phyloP scores from a whole-genome alignment of 2,329 filamentous ascomycete species.

The Phialemoniopsis sp. region DNA sequence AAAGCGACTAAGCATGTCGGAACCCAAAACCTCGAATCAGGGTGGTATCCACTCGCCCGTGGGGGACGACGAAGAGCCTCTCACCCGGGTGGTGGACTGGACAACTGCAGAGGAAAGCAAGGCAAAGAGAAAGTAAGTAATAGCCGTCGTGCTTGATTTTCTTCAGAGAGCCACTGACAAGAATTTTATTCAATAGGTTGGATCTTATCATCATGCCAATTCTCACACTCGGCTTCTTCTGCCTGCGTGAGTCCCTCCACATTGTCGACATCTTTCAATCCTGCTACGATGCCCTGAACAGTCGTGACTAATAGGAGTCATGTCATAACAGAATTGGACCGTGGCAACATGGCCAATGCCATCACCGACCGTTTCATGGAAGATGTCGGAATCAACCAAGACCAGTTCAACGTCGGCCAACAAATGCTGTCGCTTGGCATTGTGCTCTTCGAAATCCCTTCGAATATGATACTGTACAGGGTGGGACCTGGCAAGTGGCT shows the following conservation, averaged over 20 bases:
- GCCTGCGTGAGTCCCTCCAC: slow-evolving; percentile 24
- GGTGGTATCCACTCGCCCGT: background rate
- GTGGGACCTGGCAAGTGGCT: slow-evolving; percentile 50
- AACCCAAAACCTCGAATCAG: too few relatives aligned
- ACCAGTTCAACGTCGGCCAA: slow-evolving; percentile 40
- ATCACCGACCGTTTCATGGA: slow-evolving; percentile 16
- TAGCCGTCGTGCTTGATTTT: too few relatives aligned
- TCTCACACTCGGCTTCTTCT: slow-evolving; percentile 36
- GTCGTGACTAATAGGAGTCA: too few relatives aligned
- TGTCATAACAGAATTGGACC: slow-evolving; percentile 26
- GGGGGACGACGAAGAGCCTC: slow-evolving; percentile 19
- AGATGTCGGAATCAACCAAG: slow-evolving; percentile 29
- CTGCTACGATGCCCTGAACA: too few relatives aligned
- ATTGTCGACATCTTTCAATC: too few relatives aligned
- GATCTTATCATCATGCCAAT: slow-evolving; percentile 37
- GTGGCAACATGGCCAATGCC: slow-evolving; percentile 26
- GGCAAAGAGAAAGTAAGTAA: slow-evolving; percentile 32
- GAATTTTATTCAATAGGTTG: too few relatives aligned
- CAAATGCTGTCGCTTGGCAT: slow-evolving; percentile 41
- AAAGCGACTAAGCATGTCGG: too few relatives aligned
- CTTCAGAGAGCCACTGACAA: too few relatives aligned
- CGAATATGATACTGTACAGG: slow-evolving; percentile 40
- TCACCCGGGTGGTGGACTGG: slow-evolving; percentile 25
- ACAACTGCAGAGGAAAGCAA: slow-evolving; percentile 25
- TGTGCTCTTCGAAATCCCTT: slow-evolving; percentile 39